These are phyloP conservation scores for Canna indica DNA, from an alignment of 176 grass and related monocot species.

Conservation along the genomic window DNA sequence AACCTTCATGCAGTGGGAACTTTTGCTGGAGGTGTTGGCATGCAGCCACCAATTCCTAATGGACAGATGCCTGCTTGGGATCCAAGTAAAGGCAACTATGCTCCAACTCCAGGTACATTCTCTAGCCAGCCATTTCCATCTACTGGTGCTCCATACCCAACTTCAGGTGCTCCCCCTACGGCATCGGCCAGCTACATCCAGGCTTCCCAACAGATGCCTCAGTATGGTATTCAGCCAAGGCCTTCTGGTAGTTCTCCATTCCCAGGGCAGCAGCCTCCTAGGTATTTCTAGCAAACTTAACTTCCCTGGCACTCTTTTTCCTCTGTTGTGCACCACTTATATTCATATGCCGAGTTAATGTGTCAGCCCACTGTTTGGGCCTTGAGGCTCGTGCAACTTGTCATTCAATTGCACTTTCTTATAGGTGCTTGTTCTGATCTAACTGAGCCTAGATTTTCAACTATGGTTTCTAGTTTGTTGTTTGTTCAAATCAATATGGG, in stretches of 20 bases:
- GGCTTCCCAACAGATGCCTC: slow-evolving; percentile 39
- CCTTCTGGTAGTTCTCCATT: slow-evolving; percentile 30
- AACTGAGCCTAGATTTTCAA: not conserved
- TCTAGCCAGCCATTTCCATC: slow-evolving; percentile 40
- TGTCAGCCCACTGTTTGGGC: not conserved
- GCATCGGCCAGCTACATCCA: slow-evolving; percentile 21
- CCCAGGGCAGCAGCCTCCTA: slow-evolving; percentile 30
- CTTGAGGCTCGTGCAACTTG: not conserved
- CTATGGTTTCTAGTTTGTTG: not conserved
- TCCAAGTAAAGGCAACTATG: slow-evolving; percentile 27
- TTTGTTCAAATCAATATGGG: too few relatives aligned
- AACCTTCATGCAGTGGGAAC: slow-evolving; percentile 29
- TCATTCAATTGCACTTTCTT: not conserved
- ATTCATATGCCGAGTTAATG: not conserved
- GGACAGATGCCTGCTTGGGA: slow-evolving; percentile 42
- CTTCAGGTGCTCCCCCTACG: slow-evolving; percentile 16
- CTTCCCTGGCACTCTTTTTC: not conserved
- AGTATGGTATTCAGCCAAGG: slow-evolving; percentile 31
- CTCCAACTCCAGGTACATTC: slow-evolving; percentile 26
- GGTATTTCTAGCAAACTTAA: slow-evolving; percentile 25
- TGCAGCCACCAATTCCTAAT: slow-evolving; percentile 19
- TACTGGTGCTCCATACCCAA: not conserved
- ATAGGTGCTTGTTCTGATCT: not conserved
- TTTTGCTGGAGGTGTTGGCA: slow-evolving; percentile 14
- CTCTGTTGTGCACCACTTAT: not conserved